These are phyloP conservation scores for Aleurites moluccanus DNA, from an alignment of 441 rosid genomes.

Conservation along the genomic window DNA sequence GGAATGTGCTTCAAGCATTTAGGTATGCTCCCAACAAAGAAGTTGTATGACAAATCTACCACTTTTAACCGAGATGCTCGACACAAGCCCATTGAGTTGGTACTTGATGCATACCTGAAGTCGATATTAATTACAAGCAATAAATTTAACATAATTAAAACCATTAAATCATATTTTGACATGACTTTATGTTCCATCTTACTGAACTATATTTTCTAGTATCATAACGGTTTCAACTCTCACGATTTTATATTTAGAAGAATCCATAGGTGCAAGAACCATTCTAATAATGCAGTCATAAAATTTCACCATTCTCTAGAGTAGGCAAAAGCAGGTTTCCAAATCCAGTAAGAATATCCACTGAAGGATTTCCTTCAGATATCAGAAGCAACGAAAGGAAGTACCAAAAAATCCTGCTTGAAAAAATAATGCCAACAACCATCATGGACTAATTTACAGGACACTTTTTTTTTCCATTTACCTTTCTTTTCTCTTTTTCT, in stretches of 20 bases:
- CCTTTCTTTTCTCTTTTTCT: no score
- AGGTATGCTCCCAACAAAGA: conserved; percentile 76
- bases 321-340: background rate
- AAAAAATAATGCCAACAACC: background rate
- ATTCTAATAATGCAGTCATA: background rate
- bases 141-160: background rate
- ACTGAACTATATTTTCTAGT: background rate
- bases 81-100: conserved; percentile 63
- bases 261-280: background rate
- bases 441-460: background rate
- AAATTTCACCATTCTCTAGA: background rate
- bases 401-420: background rate
- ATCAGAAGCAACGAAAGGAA: background rate
- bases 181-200: background rate
- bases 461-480: background rate
- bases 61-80: conserved; percentile 64
- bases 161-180: background rate
- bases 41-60: conserved; percentile 83
- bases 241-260: background rate
- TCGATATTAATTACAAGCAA: background rate
- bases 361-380: background rate
- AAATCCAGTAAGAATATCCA: background rate
- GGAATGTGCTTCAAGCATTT: conserved; percentile 77
- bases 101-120: conserved; percentile 60
- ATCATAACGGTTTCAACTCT: background rate